Evolutionary conservation across 2,329 filamentous ascomycete species (phyloP).

Genomic region (Diaporthe longicolla): DNA sequence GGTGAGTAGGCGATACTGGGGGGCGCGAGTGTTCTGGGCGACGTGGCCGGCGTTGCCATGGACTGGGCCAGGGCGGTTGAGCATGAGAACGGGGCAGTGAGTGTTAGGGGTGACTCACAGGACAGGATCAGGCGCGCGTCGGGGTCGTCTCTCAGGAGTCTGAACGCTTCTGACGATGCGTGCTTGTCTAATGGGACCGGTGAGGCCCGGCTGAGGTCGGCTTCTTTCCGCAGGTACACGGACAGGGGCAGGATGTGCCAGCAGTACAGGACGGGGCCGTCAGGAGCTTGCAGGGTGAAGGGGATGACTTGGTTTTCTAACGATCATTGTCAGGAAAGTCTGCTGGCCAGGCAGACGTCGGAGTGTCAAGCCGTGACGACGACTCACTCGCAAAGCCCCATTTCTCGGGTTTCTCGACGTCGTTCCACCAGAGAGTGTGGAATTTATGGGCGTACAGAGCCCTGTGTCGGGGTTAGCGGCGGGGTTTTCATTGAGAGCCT

Average conservation of each 20-base stretch:
- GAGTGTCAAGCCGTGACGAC: not conserved
- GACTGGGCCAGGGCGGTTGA: not conserved
- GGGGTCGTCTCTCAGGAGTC: conserved; percentile 73
- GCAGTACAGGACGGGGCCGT: conserved; percentile 84
- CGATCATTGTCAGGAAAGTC: not conserved
- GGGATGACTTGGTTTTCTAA: conserved; percentile 89
- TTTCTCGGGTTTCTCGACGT: conserved; percentile 81
- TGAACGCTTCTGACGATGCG: conserved; percentile 70
- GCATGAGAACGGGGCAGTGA: conserved; percentile 34
- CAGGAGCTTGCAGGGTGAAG: conserved; percentile 81
- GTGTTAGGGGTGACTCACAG: conserved; percentile 60
- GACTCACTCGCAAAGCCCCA: conserved; percentile 87
- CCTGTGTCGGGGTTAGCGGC: conserved; percentile 61
- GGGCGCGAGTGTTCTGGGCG: conserved; percentile 81
- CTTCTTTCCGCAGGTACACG: conserved; percentile 80
- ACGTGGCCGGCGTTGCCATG: conserved; percentile 83
- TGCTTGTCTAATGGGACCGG: conserved; percentile 58
- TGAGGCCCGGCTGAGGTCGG: conserved; percentile 57
- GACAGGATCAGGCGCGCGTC: conserved; percentile 75
- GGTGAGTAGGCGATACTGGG: conserved; percentile 83
- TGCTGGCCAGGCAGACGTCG: not conserved
- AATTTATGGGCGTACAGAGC: conserved; percentile 88
- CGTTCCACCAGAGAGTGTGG: conserved; percentile 78
- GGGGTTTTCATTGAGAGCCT: not conserved
- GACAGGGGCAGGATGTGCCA: conserved; percentile 92